A percentile compares a stretch with the other conserved stretches of the same genome.
These are phyloP conservation scores for Chiua virens DNA, from an alignment of 768 basidiomycete genomes.

Conservation along the genomic window DNA sequence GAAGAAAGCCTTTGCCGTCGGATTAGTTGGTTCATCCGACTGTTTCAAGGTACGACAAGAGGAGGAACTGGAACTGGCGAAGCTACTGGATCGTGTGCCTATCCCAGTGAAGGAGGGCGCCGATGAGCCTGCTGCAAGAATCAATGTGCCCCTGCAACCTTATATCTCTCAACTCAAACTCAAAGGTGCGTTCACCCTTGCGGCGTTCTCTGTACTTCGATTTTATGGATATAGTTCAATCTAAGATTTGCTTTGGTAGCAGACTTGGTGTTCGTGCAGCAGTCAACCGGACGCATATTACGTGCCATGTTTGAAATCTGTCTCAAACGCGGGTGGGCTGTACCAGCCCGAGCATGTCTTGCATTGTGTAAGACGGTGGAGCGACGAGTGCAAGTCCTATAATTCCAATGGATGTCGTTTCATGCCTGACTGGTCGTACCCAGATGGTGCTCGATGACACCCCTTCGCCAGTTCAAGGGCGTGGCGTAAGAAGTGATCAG, in stretches of 20 bases:
- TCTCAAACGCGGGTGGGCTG: conserved; percentile 96
- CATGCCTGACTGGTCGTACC: not conserved
- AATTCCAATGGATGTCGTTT: not conserved
- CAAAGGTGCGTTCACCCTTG: conserved; percentile 50
- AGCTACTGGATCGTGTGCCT: conserved; percentile 90
- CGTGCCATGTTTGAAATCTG: conserved; percentile 98
- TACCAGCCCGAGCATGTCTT: conserved; percentile 86
- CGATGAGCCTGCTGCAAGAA: conserved; percentile 95
- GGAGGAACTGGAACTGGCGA: conserved; percentile 88
- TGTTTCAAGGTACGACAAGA: conserved; percentile 58
- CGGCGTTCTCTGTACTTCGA: not conserved
- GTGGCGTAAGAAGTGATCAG: conserved; percentile 82
- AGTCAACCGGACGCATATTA: conserved; percentile 95
- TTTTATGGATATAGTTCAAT: not conserved
- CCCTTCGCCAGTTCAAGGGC: conserved; percentile 92
- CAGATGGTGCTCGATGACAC: conserved; percentile 98
- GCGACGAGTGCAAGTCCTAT: conserved; percentile 62
- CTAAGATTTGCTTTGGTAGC: conserved; percentile 81
- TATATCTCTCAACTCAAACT: conserved; percentile 94
- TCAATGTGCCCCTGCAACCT: conserved; percentile 93
- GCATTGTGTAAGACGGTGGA: conserved; percentile 97
- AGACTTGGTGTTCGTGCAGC: conserved; percentile 95
- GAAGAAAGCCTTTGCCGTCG: not conserved
- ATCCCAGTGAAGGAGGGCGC: conserved; percentile 97
- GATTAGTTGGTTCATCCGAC: not conserved